These are phyloP conservation scores for Heliocybe sulcata DNA, from an alignment of 1,284 basidiomycete species.

Conservation along the genomic window DNA sequence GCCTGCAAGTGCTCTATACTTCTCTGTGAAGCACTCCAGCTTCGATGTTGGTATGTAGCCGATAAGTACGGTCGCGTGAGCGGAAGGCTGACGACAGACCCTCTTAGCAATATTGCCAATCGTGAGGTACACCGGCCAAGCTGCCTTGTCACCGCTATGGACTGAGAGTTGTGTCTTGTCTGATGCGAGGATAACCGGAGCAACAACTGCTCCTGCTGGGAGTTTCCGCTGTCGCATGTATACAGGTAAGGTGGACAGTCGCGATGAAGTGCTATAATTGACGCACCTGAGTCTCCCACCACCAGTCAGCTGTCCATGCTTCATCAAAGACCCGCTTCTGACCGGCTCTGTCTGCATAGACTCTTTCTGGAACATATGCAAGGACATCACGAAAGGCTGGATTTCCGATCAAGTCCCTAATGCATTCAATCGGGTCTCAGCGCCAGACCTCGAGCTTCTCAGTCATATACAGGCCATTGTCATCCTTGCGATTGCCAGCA, in stretches of 20 bases:
- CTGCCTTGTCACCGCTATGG: conserved; percentile 2
- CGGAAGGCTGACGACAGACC: conserved; percentile 12
- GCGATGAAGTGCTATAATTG: neutral
- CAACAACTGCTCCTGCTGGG: conserved; percentile 21
- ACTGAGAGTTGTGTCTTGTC: conserved; percentile 3
- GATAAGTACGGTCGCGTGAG: conserved; percentile 16
- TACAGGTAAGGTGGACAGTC: neutral
- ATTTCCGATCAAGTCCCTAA: conserved; percentile 15
- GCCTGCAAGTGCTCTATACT: conserved; percentile 6
- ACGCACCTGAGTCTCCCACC: conserved; percentile 28
- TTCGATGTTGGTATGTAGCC: conserved; percentile 20
- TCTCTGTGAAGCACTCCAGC: conserved; percentile 14
- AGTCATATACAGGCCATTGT: conserved; percentile 9
- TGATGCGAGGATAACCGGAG: conserved; percentile 15
- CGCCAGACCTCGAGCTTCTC: conserved; percentile 18
- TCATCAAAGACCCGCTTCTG: conserved; percentile 21
- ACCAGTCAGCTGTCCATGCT: conserved; percentile 37
- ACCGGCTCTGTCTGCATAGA: conserved; percentile 19
- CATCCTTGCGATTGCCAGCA: conserved; percentile 18
- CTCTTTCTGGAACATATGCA: conserved; percentile 21
- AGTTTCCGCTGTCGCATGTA: conserved; percentile 17
- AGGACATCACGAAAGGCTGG: conserved; percentile 19
- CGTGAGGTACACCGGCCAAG: conserved; percentile 3
- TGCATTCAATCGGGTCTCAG: conserved; percentile 19
- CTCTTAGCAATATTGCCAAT: conserved; percentile 10